Evolutionary conservation across 1,284 basidiomycete species (phyloP).

Genomic region (Malassezia vespertilionis): DNA sequence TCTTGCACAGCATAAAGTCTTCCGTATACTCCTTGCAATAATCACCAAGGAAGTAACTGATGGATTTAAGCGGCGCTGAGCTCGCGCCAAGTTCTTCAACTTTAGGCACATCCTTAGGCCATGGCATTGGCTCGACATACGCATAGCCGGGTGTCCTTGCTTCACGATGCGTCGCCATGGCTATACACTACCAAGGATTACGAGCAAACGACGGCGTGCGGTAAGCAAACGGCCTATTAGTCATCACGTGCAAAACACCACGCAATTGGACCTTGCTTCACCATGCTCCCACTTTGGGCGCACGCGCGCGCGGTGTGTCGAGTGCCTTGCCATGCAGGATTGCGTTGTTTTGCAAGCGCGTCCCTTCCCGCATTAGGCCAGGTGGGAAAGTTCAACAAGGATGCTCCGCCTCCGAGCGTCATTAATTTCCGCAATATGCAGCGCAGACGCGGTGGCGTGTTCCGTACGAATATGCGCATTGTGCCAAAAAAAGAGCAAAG

Average conservation of each 20-base stretch:
- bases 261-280: too few species aligned
- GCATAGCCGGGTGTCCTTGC: conserved; percentile 42
- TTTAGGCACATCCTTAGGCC: conserved; percentile 54
- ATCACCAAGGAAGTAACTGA: conserved; percentile 91
- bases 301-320: too few species aligned
- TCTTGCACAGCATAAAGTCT: conserved; percentile 99
- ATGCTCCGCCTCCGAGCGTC: conserved; percentile 8
- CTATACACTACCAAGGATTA: too few species aligned
- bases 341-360: too few species aligned
- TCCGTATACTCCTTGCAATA: conserved; percentile 95
- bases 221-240: too few species aligned
- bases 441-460: conserved; percentile 7
- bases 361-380: too few species aligned
- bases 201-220: too few species aligned
- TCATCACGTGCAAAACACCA: too few species aligned
- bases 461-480: conserved; percentile 11
- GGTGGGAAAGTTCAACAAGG: neutral
- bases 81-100: conserved; percentile 83
- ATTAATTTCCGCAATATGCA: conserved; percentile 18
- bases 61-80: conserved; percentile 88
- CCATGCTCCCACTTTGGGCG: too few species aligned
- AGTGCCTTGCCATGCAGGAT: too few species aligned
- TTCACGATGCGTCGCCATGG: conserved; percentile 46
- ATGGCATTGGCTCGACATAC: conserved; percentile 42
- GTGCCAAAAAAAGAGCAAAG: neutral